Evolutionary conservation across 164 flowering plant genomes (phyloP), one percentile per base, ranked within the genome.

Genomic region (Paratinospora sagittata): DNA sequence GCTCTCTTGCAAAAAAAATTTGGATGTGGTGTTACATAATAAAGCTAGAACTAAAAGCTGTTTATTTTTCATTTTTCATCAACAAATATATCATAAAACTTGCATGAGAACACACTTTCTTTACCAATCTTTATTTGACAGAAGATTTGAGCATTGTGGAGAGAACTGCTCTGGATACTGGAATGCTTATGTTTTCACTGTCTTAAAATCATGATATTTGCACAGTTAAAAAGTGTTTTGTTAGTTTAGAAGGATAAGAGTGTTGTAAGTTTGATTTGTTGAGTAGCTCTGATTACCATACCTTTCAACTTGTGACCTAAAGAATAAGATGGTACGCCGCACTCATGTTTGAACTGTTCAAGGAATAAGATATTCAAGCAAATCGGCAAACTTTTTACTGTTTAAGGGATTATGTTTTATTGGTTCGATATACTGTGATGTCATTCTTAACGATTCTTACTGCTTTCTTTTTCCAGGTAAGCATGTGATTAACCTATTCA

Each of bases 401-500:
- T 52, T 19, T 7, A n/a, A n/a, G 23, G 8, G 21, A 17, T 17
- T 17, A 16, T 17, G 23, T 52, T 52, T 19, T 19, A 17, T 52
- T 52, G n/a, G 21, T 52, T 52, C 14, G 4, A 52, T 52, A n/a
- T 17, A 52, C 60, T 17, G 60, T 17, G 21, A 19, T 52, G 21
- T 52, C 21, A 66, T 14, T 27, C 30, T 21, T 37, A 37, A 64
- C 27, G 14, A 21, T 61, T 43, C 21, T 63, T 27, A 34, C 13
- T 17, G 27, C 55, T n/a, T 67, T 41, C 27, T 24, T 62, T 52
- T 76, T 66, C 65, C 72, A 94, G 98, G 98, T 57, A 89, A 91
- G 84, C 98, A 96, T 76, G 98, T 91, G 33, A 84, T 96, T 73
- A 91, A 88, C 85, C 80, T 96, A 71, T 96, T 96, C 74, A 81